phyloP scores from a whole-genome alignment of 176 grass and related monocot species.

The Puccinellia tenuiflora region DNA sequence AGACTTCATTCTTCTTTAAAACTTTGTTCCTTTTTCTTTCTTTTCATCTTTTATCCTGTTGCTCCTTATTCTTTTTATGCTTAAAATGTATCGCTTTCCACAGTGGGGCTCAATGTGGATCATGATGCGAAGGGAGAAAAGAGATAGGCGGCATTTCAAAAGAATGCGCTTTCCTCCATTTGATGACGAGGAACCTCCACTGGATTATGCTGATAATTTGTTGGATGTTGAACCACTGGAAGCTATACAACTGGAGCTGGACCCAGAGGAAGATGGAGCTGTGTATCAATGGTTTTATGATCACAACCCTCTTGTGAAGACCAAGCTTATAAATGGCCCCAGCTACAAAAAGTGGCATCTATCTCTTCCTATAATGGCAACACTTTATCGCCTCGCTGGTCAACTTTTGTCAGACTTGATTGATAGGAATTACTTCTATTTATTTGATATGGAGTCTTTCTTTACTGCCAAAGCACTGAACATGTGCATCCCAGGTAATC shows the following conservation, averaged over 20 bases:
- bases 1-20: background rate
- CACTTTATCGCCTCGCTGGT: constrained; percentile 87
- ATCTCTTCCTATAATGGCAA: constrained; percentile 95
- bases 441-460: constrained; percentile 98
- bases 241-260: constrained; percentile 90
- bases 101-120: constrained; percentile 99
- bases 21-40: background rate
- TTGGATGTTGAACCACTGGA: constrained; percentile 94
- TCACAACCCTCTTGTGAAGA: constrained; percentile 97
- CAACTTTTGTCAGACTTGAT: constrained; percentile 92
- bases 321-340: constrained; percentile 93
- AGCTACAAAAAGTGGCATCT: constrained; percentile 97
- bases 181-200: constrained; percentile 95
- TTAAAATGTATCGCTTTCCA: constrained; percentile 17
- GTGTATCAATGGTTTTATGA: constrained; percentile 98
- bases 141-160: constrained; percentile 93
- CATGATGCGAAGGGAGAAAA: constrained; percentile 97
- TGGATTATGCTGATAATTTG: constrained; percentile 99
- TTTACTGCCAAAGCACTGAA: constrained; percentile 99
- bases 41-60: background rate
- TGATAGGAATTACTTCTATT: constrained; percentile 90
- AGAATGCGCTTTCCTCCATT: constrained; percentile 99
- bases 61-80: background rate
- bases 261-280: constrained; percentile 89
- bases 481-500: constrained; percentile 96